Evolutionary conservation across 2,329 filamentous ascomycete species (phyloP).

Genomic region (Clonostachys solani): DNA sequence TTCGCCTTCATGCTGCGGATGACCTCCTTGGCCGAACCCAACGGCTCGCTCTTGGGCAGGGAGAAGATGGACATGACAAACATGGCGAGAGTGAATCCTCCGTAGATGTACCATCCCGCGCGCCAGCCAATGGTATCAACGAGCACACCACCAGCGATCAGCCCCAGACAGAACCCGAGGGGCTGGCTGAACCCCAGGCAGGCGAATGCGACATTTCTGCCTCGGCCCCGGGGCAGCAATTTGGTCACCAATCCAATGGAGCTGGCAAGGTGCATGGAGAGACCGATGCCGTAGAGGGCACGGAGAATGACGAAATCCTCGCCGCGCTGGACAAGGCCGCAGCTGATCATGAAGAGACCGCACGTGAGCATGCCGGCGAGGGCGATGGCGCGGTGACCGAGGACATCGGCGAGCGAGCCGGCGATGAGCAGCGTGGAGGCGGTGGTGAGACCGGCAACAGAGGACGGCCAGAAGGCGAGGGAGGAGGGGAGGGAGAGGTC

Average conservation of each 20-base stretch:
- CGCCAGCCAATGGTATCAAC: conserved; percentile 43
- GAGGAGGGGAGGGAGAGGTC: conserved; percentile 23
- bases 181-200: conserved; percentile 40
- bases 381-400: conserved; percentile 24
- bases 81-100: conserved; percentile 24
- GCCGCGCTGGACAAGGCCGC: conserved; percentile 19
- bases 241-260: conserved; percentile 26
- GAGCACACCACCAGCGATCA: conserved; percentile 44
- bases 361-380: conserved; percentile 23
- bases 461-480: conserved; percentile 33
- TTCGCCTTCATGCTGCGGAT: conserved; percentile 20
- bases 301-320: conserved; percentile 29
- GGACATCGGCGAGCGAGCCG: conserved; percentile 29
- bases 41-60: conserved; percentile 15
- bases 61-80: conserved; percentile 27
- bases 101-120: conserved; percentile 36
- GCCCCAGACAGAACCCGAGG: conserved; percentile 43
- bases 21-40: conserved; percentile 9
- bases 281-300: conserved; percentile 31
- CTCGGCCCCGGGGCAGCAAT: conserved; percentile 19
- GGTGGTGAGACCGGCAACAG: conserved; percentile 25
- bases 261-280: conserved; percentile 26
- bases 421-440: conserved; percentile 29
- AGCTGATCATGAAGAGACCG: conserved; percentile 21
- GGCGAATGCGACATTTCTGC: conserved; percentile 33